These are phyloP conservation scores for Geopyxis carbonaria DNA, from an alignment of 495 filamentous ascomycete genomes.

Conservation along the genomic window DNA sequence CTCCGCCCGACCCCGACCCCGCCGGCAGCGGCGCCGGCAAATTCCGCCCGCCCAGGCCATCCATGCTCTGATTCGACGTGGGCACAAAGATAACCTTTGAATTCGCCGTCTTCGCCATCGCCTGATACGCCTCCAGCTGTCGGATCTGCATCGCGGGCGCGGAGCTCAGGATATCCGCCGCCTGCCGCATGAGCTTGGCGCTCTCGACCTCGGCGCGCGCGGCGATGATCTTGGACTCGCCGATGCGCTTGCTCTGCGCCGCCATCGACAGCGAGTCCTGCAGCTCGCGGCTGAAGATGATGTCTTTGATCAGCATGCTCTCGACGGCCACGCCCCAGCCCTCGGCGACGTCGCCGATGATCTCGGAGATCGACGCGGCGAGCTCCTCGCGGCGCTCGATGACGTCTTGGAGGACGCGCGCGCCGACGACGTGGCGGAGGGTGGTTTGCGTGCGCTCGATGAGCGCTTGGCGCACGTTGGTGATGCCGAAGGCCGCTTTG, in stretches of 20 bases:
- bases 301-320: constrained; percentile 98
- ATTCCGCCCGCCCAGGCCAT: constrained; percentile 36
- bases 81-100: constrained; percentile 42
- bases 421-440: constrained; percentile 90
- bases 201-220: constrained; percentile 93
- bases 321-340: constrained; percentile 96
- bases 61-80: constrained; percentile 25
- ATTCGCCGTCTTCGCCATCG: constrained; percentile 93
- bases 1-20: constrained; percentile 35
- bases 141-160: constrained; percentile 98
- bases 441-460: constrained; percentile 97
- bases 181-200: constrained; percentile 95
- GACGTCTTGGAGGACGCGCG: constrained; percentile 90
- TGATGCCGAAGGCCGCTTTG: constrained; percentile 93
- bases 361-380: constrained; percentile 82
- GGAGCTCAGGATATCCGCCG: constrained; percentile 81
- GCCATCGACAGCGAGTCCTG: constrained; percentile 99
- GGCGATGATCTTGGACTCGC: constrained; percentile 94
- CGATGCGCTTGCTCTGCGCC: constrained; percentile 97
- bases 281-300: constrained; percentile 89
- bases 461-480: constrained; percentile 84
- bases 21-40: constrained; percentile 25
- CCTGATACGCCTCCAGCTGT: constrained; percentile 98
- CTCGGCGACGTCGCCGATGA: constrained; percentile 86
- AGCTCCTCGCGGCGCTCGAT: constrained; percentile 98